phyloP scores from a whole-genome alignment of 192 early-diverging fungal genomes.

The Rhizophagus sp. region DNA sequence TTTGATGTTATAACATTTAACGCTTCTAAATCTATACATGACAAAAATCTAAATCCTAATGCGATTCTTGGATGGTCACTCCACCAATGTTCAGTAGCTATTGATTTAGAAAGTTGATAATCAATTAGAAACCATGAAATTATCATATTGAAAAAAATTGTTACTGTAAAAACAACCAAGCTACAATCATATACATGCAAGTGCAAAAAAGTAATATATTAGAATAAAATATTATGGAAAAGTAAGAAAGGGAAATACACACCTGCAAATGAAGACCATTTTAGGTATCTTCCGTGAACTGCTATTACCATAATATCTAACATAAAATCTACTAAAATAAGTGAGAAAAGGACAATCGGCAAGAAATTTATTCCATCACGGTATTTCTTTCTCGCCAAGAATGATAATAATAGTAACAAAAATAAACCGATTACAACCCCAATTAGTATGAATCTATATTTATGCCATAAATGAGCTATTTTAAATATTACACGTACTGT shows the following conservation, averaged over 20 bases:
- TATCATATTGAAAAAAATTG: not conserved
- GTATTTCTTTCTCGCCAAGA: fast-evolving
- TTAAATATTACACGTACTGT: not conserved
- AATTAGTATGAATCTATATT: not conserved
- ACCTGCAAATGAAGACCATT: not conserved
- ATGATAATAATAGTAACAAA: not conserved
- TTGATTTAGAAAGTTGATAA: not conserved
- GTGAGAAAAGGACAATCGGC: not conserved
- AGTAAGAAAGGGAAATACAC: not conserved
- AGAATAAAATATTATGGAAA: not conserved
- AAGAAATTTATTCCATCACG: not conserved
- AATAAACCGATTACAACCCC: not conserved
- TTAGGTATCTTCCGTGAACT: not conserved
- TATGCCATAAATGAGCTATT: not conserved
- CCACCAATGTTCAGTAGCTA: not conserved
- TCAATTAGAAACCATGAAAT: not conserved
- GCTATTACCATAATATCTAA: not conserved
- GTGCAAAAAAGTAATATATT: not conserved
- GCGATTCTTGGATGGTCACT: not conserved
- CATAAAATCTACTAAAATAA: not conserved
- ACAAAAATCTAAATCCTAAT: not conserved
- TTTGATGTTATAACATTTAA: not conserved
- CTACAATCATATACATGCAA: not conserved
- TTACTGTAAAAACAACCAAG: not conserved
- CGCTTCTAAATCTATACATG: not conserved